Conservation (phyloP, 768 basidiomycete genomes). For the Rhizopogon vesiculosus region DNA sequence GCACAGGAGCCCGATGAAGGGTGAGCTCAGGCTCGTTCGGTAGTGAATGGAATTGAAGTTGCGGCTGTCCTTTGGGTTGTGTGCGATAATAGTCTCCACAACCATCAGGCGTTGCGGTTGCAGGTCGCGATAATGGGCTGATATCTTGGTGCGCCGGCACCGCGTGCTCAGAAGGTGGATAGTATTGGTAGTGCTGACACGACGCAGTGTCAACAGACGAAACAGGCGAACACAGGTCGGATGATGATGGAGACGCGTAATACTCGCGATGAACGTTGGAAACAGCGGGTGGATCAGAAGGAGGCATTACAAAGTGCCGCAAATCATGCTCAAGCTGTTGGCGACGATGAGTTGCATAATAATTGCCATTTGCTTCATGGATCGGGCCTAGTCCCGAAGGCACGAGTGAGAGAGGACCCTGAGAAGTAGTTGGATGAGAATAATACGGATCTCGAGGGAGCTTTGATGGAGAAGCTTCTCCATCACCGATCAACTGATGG, state of each 20-base stretch:
- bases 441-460: not conserved
- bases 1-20: conserved; percentile 8
- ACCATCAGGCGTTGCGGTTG: conserved; percentile 8
- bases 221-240: conserved; percentile 20
- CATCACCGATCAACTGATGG: conserved; percentile 1
- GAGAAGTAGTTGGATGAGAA: not conserved
- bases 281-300: conserved; percentile 26
- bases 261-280: conserved; percentile 23
- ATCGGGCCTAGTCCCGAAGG: not conserved
- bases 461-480: not conserved
- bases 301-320: conserved; percentile 16
- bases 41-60: conserved; percentile 14
- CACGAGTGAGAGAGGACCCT: not conserved
- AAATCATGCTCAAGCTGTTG: conserved; percentile 25
- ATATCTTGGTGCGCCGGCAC: conserved; percentile 10
- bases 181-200: conserved; percentile 22
- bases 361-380: not conserved
- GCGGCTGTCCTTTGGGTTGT: not conserved
- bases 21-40: conserved; percentile 12
- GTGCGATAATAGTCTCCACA: not conserved
- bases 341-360: not conserved
- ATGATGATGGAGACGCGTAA: conserved; percentile 19
- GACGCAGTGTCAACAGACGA: conserved; percentile 20
- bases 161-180: conserved; percentile 16
- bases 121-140: conserved; percentile 13